Evolutionary conservation across 1,284 basidiomycete species (phyloP), one percentile per base, ranked within the genome.

Genomic region (Pseudozyma tsukubaensis): DNA sequence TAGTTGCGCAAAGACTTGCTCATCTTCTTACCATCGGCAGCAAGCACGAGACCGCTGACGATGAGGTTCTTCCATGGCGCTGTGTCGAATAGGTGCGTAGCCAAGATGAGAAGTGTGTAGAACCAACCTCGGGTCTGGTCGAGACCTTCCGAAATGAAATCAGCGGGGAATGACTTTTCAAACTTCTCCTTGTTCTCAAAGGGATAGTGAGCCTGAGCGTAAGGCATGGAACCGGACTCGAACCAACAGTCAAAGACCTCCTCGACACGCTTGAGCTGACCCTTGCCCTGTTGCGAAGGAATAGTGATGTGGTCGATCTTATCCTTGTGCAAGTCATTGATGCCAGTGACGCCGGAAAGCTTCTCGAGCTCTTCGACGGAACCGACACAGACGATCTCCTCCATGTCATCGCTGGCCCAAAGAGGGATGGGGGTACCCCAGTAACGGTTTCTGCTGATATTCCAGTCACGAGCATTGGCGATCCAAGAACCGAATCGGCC

Each of bases 181-280:
- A 88, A 88, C 52, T 90, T 86, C 57, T 96, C 94, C 86, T 92
- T 92, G 87, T 95, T 97, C 86, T 99, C 96, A 85, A 99, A 99
- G 9, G 97, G 97, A 87, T 97, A 99, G 86, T 99, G 97, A 13
- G 91, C 89, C 83, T 98, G 96, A 1, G 95, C 97, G 83, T 97
- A 99, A 4, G 97, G 97, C 97, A 99, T 99, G 83, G 94, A 96
- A 86, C 97, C 97, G 8, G 96, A 98, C 87, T 99, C 97, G 85
- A 99, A 99, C 97, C 97, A 99, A 85, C 97, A 99, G 85, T 99
- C 97, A 85, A 99, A 99, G 35, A 99, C 94, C 85, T 98, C 97
- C 68, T 97, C 94, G 18, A 98, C 89, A 64, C 96, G 91, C 85
- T 89, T 93, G 45, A 99, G 87, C 19, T 87, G 85, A 19, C 96